Conservation (phyloP, 2,329 filamentous ascomycete genomes). For the Chaetomium strumarium region DNA sequence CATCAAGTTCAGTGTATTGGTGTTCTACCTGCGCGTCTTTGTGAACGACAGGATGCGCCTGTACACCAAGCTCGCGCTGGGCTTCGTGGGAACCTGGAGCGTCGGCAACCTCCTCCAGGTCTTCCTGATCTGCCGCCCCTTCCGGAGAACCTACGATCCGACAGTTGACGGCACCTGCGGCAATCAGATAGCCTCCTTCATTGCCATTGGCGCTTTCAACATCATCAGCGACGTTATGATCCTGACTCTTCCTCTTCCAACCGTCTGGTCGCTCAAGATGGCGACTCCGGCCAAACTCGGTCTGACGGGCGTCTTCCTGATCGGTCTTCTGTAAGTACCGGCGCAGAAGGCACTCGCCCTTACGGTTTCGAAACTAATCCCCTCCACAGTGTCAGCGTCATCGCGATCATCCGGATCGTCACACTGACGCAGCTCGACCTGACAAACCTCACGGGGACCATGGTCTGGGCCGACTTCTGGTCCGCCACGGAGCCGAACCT, state of each 20-base stretch:
- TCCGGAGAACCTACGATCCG: conserved; percentile 23
- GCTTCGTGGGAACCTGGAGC: conserved; percentile 25
- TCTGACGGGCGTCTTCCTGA: conserved; percentile 32
- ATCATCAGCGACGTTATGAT: conserved; percentile 35
- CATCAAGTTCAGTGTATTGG: conserved; percentile 37
- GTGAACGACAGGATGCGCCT: conserved; percentile 29
- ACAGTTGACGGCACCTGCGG: conserved; percentile 27
- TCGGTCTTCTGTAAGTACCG: conserved; percentile 32
- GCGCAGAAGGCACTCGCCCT: too few species aligned
- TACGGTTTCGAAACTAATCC: neutral
- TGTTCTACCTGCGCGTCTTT: conserved; percentile 40
- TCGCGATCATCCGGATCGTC: conserved; percentile 35
- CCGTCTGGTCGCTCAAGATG: conserved; percentile 35
- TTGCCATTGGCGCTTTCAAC: conserved; percentile 35
- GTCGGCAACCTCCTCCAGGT: conserved; percentile 25
- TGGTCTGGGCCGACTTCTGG: conserved; percentile 36
- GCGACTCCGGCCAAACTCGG: conserved; percentile 33
- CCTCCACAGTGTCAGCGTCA: conserved; percentile 31
- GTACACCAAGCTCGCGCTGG: conserved; percentile 27
- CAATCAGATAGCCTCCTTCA: conserved; percentile 33
- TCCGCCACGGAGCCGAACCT: conserved; percentile 37
- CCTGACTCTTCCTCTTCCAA: conserved; percentile 34
- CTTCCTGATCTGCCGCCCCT: conserved; percentile 29
- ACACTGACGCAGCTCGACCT: conserved; percentile 35
- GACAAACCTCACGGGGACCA: conserved; percentile 34